Evolutionary conservation across 1,284 basidiomycete species (phyloP), one percentile per base, ranked within the genome.

Genomic region (Leccinum solheimii): DNA sequence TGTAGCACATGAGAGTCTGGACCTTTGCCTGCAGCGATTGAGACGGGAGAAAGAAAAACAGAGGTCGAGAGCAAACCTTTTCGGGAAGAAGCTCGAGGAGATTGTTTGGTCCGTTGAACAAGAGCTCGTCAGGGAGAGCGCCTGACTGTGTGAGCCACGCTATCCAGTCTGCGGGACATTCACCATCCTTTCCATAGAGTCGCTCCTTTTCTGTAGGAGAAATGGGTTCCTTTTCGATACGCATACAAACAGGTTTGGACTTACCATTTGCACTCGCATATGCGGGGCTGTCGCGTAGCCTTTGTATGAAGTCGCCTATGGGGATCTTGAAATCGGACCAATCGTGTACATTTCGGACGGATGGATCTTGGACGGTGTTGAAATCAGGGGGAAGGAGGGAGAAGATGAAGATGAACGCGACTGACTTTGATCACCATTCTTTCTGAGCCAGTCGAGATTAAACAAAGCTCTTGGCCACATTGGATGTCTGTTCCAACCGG

Each of bases 1-100:
- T 75, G 68, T 92, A 92, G 69, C 88, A 91, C 88, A 92, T 90
- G 3, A 92, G 75, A 0, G 88, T 90, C 69, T 92, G 86, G 2
- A 90, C 83, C 32, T 76, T 75, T 58, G 78, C 78, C 87, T 88
- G 64, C 40, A 55, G 7, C 45, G 2, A 49, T 54, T 67, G 23
- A 68, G 64, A 48, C 14, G 36, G 48, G 43, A 54, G 57, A 14
- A 56, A 56, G 10, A 60, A 36, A 50, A 63, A 55, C 16, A 50
- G 43, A 11, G 36, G 36, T 5, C 26, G 45, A 55, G 45, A 26
- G 69, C 79, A 45, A 66, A 86, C 86, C 62, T 73, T 62, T 70
- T 68, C 21, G 2, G 83, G 80, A 16, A 87, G 78, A 67, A 83
- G 79, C 21, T 78, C 77, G 62, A 91, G 77, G 40, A 87, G 70